phyloP scores from a whole-genome alignment of 305 asterid species.

The Ilex paraguariensis region DNA sequence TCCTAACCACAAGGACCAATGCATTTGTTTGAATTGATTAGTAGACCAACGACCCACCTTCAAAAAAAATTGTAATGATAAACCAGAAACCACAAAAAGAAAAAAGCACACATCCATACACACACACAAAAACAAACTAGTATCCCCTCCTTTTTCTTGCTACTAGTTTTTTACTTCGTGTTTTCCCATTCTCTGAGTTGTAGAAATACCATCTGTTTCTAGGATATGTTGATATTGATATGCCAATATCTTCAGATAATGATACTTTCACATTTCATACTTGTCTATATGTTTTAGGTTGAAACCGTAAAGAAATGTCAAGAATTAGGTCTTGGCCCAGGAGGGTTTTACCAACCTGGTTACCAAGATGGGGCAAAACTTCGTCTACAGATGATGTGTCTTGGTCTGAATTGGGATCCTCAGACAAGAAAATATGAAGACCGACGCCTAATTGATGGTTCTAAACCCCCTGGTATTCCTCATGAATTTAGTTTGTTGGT shows the following conservation, averaged over 20 bases:
- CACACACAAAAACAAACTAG: neutral
- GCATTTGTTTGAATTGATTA: too few relatives aligned
- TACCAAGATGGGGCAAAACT: constrained; percentile 55
- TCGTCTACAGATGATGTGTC: constrained; percentile 60
- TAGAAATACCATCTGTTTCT: too few relatives aligned
- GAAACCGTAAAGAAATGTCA: constrained; percentile 40
- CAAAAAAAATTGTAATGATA: too few relatives aligned
- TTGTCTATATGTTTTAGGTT: constrained; percentile 18
- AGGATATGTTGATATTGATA: too few relatives aligned
- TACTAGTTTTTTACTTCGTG: neutral
- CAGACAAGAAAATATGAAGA: constrained; percentile 39
- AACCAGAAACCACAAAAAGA: too few relatives aligned
- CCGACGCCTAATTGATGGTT: constrained; percentile 37
- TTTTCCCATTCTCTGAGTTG: neutral
- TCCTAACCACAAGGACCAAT: too few relatives aligned
- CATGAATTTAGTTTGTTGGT: constrained; percentile 32
- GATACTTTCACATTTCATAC: neutral
- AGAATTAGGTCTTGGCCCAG: constrained; percentile 46
- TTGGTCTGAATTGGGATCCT: constrained; percentile 68
- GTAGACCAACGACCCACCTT: too few relatives aligned
- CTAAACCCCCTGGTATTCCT: constrained; percentile 46
- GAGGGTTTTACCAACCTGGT: constrained; percentile 64
- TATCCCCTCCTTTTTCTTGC: neutral
- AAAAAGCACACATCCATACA: too few relatives aligned
- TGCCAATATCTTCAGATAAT: too few relatives aligned